Evolutionary conservation across 441 rosid genomes (phyloP).

Genomic region (Populus trichocarpa): DNA sequence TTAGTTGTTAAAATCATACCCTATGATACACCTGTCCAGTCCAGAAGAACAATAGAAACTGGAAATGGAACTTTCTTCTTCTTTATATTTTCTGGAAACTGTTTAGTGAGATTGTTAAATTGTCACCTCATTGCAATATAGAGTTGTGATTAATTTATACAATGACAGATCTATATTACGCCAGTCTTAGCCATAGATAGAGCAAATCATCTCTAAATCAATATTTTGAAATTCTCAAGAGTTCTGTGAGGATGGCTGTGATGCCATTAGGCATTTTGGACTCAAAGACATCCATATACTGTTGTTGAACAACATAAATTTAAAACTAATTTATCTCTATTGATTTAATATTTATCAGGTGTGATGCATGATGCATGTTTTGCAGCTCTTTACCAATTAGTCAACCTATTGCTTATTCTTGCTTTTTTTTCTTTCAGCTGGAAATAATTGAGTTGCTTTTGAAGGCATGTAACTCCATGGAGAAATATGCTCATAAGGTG

Average conservation of each 20-base stretch:
- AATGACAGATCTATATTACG: neutral
- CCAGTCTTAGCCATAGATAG: neutral
- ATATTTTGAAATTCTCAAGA: neutral
- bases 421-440: constrained; percentile 39
- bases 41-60: neutral
- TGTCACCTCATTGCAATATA: neutral
- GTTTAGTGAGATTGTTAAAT: neutral
- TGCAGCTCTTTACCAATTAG: neutral
- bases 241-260: neutral
- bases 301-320: neutral
- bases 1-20: neutral
- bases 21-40: neutral
- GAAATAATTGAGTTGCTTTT: constrained; percentile 76
- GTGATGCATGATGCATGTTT: neutral
- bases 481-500: constrained; percentile 64
- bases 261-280: neutral
- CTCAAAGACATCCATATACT: neutral
- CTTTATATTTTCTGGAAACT: neutral
- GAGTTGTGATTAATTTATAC: neutral
- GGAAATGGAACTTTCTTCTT: neutral
- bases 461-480: constrained; percentile 72
- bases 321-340: too few relatives aligned
- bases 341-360: neutral
- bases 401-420: constrained; percentile 2
- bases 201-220: neutral